These are phyloP conservation scores for Mucuna pruriens DNA, from an alignment of 306 rosid species.

Conservation along the genomic window DNA sequence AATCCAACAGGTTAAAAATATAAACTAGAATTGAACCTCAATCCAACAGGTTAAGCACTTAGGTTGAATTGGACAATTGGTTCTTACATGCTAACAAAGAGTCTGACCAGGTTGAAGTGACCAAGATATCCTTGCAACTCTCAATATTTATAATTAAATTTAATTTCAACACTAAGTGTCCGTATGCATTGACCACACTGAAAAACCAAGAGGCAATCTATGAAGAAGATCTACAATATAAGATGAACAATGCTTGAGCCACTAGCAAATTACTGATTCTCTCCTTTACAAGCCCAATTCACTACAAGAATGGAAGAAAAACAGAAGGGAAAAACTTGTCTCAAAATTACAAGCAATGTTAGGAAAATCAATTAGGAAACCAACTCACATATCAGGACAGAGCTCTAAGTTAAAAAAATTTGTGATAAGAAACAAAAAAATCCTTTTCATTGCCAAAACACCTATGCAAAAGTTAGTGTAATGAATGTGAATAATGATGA, in stretches of 20 bases:
- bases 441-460: background rate
- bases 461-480: background rate
- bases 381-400: background rate
- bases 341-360: background rate
- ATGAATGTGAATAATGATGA: background rate
- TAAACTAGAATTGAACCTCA: background rate
- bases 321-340: background rate
- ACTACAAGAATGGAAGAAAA: background rate
- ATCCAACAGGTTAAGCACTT: background rate
- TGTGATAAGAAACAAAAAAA: background rate
- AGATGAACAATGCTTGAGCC: background rate
- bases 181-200: slow-evolving; percentile 12
- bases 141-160: background rate
- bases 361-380: background rate
- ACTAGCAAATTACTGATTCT: background rate
- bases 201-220: background rate
- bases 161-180: background rate
- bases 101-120: background rate
- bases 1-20: background rate
- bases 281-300: background rate
- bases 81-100: background rate
- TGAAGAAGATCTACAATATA: background rate
- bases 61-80: background rate
- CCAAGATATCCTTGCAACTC: slow-evolving; percentile 1
- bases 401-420: background rate